Percentiles rank a stretch among this genome's conserved stretches.
These are phyloP conservation scores for Hypericum perforatum DNA, from an alignment of 345 rosid genomes.

Conservation along the genomic window DNA sequence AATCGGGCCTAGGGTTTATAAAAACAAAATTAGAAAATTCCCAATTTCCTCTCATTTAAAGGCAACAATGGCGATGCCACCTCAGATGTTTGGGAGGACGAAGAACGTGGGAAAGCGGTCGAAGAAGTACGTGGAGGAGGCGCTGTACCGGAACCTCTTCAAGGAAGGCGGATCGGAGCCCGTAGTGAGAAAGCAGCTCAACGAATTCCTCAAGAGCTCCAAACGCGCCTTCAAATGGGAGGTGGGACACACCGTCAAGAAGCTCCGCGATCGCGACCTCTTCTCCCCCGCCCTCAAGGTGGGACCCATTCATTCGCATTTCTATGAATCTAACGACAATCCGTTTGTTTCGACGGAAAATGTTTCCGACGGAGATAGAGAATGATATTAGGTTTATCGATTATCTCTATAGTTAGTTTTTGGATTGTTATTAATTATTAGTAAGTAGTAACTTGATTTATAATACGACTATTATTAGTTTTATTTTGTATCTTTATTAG, in stretches of 20 bases:
- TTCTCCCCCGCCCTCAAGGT: conserved; percentile 91
- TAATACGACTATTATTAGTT: too few relatives aligned
- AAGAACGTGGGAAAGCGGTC: conserved; percentile 54
- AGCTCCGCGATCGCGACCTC: conserved; percentile 65
- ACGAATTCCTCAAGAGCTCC: conserved; percentile 65
- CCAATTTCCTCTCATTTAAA: too few relatives aligned
- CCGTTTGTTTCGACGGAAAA: neutral
- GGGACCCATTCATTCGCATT: neutral
- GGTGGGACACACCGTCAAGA: conserved; percentile 71
- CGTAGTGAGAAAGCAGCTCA: conserved; percentile 59
- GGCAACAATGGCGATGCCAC: conserved; percentile 49
- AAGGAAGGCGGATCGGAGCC: conserved; percentile 62
- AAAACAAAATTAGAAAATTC: too few relatives aligned
- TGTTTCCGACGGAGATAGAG: neutral
- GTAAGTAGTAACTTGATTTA: too few relatives aligned
- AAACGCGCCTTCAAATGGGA: conserved; percentile 97
- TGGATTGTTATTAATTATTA: too few relatives aligned
- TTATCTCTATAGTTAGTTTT: too few relatives aligned
- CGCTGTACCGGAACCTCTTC: conserved; percentile 62
- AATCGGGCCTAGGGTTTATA: too few relatives aligned
- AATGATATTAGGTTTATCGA: too few relatives aligned
- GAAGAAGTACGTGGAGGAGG: conserved; percentile 77
- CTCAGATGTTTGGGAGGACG: conserved; percentile 54
- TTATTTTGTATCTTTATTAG: too few relatives aligned
- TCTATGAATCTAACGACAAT: too few relatives aligned